phyloP scores from a whole-genome alignment of 2,329 filamentous ascomycete genomes.

The Diaporthe ampelina region DNA sequence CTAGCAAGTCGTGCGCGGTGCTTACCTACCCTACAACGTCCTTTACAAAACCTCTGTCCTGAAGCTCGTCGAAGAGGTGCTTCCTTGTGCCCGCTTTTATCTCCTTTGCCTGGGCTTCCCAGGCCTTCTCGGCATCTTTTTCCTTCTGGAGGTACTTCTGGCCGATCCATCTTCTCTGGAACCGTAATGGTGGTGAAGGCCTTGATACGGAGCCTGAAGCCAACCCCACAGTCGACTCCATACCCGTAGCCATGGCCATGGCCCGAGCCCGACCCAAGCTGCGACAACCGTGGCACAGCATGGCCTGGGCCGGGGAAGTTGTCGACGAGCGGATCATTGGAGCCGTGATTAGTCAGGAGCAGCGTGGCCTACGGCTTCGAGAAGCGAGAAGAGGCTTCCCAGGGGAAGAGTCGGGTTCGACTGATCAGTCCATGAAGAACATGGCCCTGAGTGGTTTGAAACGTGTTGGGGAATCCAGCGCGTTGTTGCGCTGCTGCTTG shows the following conservation, averaged over 20 bases:
- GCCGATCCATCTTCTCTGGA: constrained; percentile 54
- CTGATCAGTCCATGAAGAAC: constrained; percentile 20
- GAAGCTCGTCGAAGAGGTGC: constrained; percentile 74
- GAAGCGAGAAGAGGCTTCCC: not conserved
- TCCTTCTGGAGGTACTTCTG: constrained; percentile 60
- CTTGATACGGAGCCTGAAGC: not conserved
- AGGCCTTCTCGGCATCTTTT: constrained; percentile 57
- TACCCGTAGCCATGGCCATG: not conserved
- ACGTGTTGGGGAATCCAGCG: not conserved
- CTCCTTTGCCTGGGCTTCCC: constrained; percentile 60
- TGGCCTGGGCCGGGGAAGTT: constrained; percentile 42
- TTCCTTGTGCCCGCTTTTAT: constrained; percentile 65
- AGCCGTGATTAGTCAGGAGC: constrained; percentile 46
- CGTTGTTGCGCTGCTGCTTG: not conserved
- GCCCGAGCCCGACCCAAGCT: not conserved
- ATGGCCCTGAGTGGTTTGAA: not conserved
- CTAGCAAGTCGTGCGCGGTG: not conserved
- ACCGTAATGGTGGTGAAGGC: not conserved
- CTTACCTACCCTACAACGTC: constrained; percentile 77
- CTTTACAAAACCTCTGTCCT: constrained; percentile 81
- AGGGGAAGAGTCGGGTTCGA: not conserved
- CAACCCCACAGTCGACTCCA: not conserved
- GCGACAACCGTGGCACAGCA: constrained; percentile 33
- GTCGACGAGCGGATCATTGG: constrained; percentile 45
- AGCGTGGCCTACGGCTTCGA: not conserved